phyloP scores from a whole-genome alignment of 352 stramenopile species.

The Globisporangium solare region DNA sequence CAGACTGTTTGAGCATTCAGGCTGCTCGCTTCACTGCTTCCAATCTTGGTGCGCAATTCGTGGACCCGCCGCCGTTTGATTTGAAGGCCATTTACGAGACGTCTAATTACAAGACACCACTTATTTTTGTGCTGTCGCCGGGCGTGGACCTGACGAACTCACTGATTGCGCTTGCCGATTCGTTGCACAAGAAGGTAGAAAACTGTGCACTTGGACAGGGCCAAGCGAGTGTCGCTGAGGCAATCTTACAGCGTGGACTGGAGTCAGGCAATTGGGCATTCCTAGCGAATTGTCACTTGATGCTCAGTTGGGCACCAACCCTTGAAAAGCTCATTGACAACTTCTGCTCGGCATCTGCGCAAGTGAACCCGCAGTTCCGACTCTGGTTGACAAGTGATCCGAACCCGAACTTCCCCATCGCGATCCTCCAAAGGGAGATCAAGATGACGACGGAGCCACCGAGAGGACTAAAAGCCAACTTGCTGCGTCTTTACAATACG shows the following conservation, averaged over 20 bases:
- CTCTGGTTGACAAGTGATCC: constrained; percentile 93
- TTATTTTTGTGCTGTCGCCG: constrained; percentile 95
- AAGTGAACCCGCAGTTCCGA: constrained; percentile 87
- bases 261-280: constrained; percentile 93
- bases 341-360: constrained; percentile 53
- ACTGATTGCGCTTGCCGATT: constrained; percentile 83
- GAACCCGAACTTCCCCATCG: constrained; percentile 93
- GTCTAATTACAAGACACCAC: constrained; percentile 84
- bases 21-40: constrained; percentile 87
- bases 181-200: constrained; percentile 81
- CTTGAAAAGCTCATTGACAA: constrained; percentile 94
- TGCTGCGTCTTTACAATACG: constrained; percentile 94
- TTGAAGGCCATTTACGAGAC: constrained; percentile 88
- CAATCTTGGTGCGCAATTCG: constrained; percentile 90
- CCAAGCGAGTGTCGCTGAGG: constrained; percentile 89
- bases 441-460: constrained; percentile 97
- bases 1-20: constrained; percentile 91
- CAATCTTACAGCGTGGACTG: constrained; percentile 83
- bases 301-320: constrained; percentile 93
- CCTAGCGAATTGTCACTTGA: constrained; percentile 95
- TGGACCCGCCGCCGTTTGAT: constrained; percentile 92
- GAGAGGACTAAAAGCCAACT: constrained; percentile 89
- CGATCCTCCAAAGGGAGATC: constrained; percentile 92
- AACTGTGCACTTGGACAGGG: constrained; percentile 93
- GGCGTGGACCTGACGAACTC: constrained; percentile 94